Evolutionary conservation across 169 alveolate species (phyloP).

Genomic region (Plasmodium vivax): DNA sequence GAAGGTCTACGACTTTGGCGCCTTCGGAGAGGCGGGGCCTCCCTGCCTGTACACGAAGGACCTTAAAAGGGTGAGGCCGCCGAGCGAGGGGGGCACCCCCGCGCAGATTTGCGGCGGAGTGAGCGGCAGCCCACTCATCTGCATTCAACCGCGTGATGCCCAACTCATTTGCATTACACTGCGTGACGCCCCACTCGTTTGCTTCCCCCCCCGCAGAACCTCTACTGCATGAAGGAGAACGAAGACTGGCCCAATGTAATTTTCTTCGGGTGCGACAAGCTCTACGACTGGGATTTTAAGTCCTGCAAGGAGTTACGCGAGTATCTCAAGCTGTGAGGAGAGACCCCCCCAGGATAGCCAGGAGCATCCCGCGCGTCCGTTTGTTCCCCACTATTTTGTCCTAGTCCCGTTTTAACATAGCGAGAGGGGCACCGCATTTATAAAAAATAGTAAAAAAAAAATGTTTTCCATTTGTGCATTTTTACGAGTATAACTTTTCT

Average conservation of each 20-base stretch:
- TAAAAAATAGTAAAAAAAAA: background rate
- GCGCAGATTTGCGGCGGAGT: background rate
- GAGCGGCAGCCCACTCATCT: background rate
- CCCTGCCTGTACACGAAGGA: slow-evolving; percentile 19
- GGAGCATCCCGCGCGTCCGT: background rate
- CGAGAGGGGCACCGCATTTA: background rate
- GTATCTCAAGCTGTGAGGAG: slow-evolving; percentile 22
- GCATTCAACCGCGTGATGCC: background rate
- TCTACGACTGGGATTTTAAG: slow-evolving; percentile 50
- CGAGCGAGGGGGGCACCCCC: background rate
- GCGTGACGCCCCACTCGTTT: background rate
- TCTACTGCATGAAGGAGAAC: slow-evolving; percentile 43
- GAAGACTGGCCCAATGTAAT: slow-evolving; percentile 67
- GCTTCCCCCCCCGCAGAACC: slow-evolving; percentile 8
- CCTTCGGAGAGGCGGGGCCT: background rate
- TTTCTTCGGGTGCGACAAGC: slow-evolving; percentile 41
- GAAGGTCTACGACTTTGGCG: slow-evolving; percentile 23
- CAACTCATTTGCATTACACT: background rate
- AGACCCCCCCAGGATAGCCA: background rate
- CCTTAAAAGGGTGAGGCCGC: slow-evolving; percentile 9
- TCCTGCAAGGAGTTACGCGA: slow-evolving; percentile 30
- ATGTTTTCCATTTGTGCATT: background rate
- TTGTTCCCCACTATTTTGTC: background rate
- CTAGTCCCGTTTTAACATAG: background rate
- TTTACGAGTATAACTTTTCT: background rate